These are phyloP conservation scores for Tolypocladium paradoxum DNA, from an alignment of 2,329 filamentous ascomycete genomes.

Conservation along the genomic window DNA sequence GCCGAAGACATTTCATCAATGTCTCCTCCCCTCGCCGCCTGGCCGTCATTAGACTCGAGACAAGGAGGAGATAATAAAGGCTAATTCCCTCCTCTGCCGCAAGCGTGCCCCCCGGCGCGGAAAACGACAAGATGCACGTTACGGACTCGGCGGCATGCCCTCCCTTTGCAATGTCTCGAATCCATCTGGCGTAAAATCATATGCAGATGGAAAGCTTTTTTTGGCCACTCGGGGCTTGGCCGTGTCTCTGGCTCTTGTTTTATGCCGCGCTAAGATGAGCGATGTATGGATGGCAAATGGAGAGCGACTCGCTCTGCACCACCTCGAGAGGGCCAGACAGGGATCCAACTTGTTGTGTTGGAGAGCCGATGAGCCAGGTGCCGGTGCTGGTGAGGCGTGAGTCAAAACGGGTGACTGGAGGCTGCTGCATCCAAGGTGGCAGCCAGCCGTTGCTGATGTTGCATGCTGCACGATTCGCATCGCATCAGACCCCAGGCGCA, in stretches of 20 bases:
- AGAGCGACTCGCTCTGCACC: not conserved
- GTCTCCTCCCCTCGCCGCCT: not conserved
- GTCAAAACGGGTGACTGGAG: not conserved
- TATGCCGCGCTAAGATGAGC: not conserved
- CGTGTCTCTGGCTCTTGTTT: not conserved
- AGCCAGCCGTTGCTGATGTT: not conserved
- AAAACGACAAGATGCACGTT: not conserved
- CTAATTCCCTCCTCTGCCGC: not conserved
- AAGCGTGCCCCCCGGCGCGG: not conserved
- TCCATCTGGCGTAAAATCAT: not conserved
- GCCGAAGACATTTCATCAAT: not conserved
- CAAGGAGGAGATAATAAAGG: no score
- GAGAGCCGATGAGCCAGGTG: no score
- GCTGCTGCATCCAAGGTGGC: not conserved
- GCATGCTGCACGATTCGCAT: constrained; percentile 1
- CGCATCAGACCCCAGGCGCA: not conserved
- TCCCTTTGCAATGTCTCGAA: not conserved
- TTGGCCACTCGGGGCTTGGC: not conserved
- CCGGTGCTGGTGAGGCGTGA: not conserved
- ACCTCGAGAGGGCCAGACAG: not conserved
- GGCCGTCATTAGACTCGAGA: not conserved
- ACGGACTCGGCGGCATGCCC: not conserved
- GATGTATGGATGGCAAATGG: not conserved
- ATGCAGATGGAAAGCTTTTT: not conserved
- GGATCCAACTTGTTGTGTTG: not conserved